Evolutionary conservation across 176 grass and related monocot genomes (phyloP).

Genomic region (Raddia guianensis): DNA sequence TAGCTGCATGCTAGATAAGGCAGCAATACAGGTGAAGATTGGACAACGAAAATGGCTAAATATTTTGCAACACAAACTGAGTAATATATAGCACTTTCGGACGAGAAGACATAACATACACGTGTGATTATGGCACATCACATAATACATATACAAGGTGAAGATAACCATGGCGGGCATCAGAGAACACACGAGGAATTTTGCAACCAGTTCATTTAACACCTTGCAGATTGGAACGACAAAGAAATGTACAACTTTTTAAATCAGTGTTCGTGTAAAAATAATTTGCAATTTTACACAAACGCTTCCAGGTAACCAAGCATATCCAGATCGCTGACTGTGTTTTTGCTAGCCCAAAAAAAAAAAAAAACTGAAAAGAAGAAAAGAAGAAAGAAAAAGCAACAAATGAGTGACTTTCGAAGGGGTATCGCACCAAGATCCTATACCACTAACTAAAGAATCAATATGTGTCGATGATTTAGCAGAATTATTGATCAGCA

Average conservation of each 20-base stretch:
- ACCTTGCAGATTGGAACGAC: constrained; percentile 3
- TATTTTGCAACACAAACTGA: neutral
- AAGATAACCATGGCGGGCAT: neutral
- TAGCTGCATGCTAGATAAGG: neutral
- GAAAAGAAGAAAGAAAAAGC: neutral
- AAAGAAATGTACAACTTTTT: constrained; percentile 57
- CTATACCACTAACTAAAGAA: constrained; percentile 53
- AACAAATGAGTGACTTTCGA: constrained; percentile 21
- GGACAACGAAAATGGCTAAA: neutral
- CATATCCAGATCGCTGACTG: constrained; percentile 36
- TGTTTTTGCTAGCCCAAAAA: constrained; percentile 36
- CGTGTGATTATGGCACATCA: too few relatives aligned
- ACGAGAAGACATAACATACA: too few relatives aligned
- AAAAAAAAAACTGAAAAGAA: constrained; percentile 45
- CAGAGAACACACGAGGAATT: neutral
- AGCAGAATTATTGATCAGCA: constrained; percentile 39
- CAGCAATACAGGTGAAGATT: neutral
- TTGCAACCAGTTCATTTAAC: neutral
- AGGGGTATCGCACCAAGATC: constrained; percentile 40
- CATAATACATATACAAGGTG: neutral
- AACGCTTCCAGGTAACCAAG: constrained; percentile 47
- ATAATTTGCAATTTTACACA: constrained; percentile 36
- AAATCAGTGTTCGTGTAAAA: constrained; percentile 40
- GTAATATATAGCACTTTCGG: too few relatives aligned
- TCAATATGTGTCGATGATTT: constrained; percentile 45